phyloP scores from a whole-genome alignment of 371 early-diverging fungal species.

The Choanephora cucurbitarum region DNA sequence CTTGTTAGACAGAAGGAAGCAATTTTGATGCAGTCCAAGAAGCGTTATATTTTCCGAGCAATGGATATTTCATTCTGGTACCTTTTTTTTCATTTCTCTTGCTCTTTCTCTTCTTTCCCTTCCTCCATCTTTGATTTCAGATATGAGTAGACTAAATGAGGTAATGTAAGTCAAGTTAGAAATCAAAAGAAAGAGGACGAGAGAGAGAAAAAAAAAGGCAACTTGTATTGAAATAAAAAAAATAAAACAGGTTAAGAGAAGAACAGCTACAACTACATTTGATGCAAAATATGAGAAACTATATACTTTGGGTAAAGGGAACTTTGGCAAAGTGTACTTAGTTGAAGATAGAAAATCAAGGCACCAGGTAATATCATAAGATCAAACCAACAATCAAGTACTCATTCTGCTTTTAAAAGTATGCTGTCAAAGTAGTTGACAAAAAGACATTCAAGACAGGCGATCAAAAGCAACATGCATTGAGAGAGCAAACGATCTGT shows the following conservation, averaged over 20 bases:
- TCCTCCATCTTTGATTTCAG: background rate
- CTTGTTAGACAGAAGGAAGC: background rate
- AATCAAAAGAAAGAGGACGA: no score
- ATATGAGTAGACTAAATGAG: conserved; percentile 22
- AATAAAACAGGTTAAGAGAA: conserved; percentile 4
- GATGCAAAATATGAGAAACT: conserved; percentile 36
- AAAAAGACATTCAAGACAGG: conserved; percentile 57
- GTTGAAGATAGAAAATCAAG: conserved; percentile 56
- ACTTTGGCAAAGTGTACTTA: conserved; percentile 83
- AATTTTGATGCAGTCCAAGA: conserved; percentile 27
- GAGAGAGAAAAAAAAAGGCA: no score
- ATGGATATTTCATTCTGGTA: conserved; percentile 3
- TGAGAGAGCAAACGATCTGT: conserved; percentile 65
- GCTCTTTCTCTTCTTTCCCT: conserved; percentile 3
- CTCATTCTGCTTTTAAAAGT: conserved; percentile 44
- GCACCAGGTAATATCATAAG: conserved; percentile 68
- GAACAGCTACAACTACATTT: conserved; percentile 11
- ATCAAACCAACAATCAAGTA: conserved; percentile 25
- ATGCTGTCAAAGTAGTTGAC: conserved; percentile 66
- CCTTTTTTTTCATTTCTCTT: background rate
- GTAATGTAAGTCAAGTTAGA: conserved; percentile 12
- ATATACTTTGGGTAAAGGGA: conserved; percentile 77
- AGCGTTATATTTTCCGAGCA: conserved; percentile 23
- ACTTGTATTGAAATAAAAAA: background rate
- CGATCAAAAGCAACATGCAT: conserved; percentile 56